Conservation (phyloP, 1,284 basidiomycete genomes). For the Agaricales sp. region DNA sequence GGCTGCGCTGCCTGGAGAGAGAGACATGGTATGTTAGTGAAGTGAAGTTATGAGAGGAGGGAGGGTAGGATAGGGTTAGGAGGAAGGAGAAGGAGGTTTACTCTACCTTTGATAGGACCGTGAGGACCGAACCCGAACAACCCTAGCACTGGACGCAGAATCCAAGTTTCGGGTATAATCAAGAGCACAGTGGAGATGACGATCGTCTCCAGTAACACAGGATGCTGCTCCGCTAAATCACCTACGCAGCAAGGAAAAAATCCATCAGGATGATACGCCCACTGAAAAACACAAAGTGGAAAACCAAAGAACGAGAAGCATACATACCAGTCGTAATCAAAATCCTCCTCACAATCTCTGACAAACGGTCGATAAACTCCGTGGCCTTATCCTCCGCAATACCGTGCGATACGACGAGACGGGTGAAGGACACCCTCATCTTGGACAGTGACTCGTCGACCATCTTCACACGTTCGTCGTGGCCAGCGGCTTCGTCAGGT, state of each 20-base stretch:
- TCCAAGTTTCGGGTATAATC: slow-evolving; percentile 14
- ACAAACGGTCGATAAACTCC: slow-evolving; percentile 2
- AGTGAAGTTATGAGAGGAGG: neutral
- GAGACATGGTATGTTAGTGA: neutral
- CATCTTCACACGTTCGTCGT: slow-evolving; percentile 11
- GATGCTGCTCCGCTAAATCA: slow-evolving; percentile 19
- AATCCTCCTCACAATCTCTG: neutral
- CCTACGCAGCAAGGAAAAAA: slow-evolving; percentile 10
- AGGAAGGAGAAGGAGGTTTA: neutral
- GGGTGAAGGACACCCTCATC: slow-evolving; percentile 7
- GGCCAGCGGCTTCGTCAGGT: slow-evolving; percentile 14
- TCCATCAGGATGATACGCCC: slow-evolving; percentile 4
- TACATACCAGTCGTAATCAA: slow-evolving; percentile 6
- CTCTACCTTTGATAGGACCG: slow-evolving; percentile 18
- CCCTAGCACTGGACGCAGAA: slow-evolving; percentile 15
- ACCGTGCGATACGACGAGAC: slow-evolving; percentile 9
- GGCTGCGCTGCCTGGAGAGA: slow-evolving; percentile 14
- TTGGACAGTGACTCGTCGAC: slow-evolving; percentile 8
- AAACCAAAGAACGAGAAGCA: neutral
- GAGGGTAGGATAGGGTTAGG: neutral
- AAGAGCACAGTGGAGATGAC: slow-evolving; percentile 8
- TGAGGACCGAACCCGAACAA: slow-evolving; percentile 17
- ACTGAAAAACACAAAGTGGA: neutral
- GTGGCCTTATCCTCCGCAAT: slow-evolving; percentile 10
- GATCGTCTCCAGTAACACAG: slow-evolving; percentile 12